A percentile compares a stretch with the other conserved stretches of the same genome.
phyloP scores from a whole-genome alignment of 768 basidiomycete species.

The Suillus weaverae region DNA sequence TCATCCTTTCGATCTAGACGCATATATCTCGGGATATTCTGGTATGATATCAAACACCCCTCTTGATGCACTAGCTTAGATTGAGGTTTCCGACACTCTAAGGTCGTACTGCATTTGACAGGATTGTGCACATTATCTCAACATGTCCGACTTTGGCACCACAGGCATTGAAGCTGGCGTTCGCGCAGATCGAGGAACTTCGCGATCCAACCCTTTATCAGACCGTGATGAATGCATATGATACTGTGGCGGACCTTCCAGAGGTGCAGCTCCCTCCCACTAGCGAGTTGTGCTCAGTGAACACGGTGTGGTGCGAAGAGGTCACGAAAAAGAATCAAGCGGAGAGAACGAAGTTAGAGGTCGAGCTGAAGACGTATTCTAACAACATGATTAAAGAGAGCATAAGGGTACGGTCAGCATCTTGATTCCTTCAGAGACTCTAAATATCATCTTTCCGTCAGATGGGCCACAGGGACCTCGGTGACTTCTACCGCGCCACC shows the following conservation, averaged over 20 bases:
- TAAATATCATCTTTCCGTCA: constrained; percentile 28
- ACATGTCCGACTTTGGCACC: constrained; percentile 68
- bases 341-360: constrained; percentile 85
- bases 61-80: constrained; percentile 3
- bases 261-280: constrained; percentile 46
- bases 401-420: constrained; percentile 64
- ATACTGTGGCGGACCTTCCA: constrained; percentile 36
- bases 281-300: constrained; percentile 50
- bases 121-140: constrained; percentile 67
- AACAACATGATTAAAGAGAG: constrained; percentile 99
- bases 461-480: constrained; percentile 93
- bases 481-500: constrained; percentile 67
- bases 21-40: constrained; percentile 73
- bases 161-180: constrained; percentile 69
- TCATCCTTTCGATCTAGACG: constrained; percentile 87
- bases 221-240: constrained; percentile 52
- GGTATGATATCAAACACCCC: constrained; percentile 40
- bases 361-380: constrained; percentile 91
- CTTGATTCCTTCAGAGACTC: background rate
- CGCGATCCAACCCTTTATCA: constrained; percentile 68
- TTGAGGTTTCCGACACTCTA: constrained; percentile 5
- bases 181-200: constrained; percentile 62
- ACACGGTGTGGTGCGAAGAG: constrained; percentile 76
- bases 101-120: constrained; percentile 79
- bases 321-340: constrained; percentile 60